These are phyloP conservation scores for Petunia secreta DNA, from an alignment of 257 asterid genomes.

Conservation along the genomic window DNA sequence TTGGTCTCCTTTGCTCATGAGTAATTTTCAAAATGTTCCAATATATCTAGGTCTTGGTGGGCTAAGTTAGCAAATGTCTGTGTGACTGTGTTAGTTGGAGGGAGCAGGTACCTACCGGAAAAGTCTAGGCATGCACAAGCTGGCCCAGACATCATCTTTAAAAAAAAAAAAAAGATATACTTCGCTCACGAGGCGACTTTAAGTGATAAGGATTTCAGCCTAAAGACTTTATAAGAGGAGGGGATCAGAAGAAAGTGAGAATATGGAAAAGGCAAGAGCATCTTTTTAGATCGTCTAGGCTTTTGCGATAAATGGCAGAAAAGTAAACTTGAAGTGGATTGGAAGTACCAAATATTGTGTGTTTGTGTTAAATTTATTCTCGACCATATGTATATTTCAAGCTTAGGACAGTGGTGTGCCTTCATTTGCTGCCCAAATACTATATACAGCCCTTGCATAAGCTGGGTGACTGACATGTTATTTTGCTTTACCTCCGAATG, in stretches of 20 bases:
- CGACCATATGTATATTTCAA: background rate
- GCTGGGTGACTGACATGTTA: background rate
- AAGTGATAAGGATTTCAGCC: background rate
- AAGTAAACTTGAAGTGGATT: background rate
- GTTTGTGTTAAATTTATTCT: background rate
- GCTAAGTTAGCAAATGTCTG: too few relatives aligned
- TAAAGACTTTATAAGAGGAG: background rate
- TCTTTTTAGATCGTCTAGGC: background rate
- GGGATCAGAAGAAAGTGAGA: background rate
- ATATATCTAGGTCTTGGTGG: too few relatives aligned
- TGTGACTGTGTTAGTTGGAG: too few relatives aligned
- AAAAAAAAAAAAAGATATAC: background rate
- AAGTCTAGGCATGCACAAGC: too few relatives aligned
- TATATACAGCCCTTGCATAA: background rate
- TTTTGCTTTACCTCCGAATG: background rate
- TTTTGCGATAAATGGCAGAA: background rate
- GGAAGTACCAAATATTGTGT: background rate
- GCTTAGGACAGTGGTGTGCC: background rate
- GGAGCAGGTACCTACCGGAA: too few relatives aligned
- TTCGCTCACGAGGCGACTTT: background rate
- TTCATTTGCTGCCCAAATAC: background rate
- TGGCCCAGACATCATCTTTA: too few relatives aligned
- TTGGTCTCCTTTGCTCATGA: slow-evolving; percentile 9
- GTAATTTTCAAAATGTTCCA: background rate
- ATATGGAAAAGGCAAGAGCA: background rate